phyloP scores from a whole-genome alignment of 352 stramenopile genomes.

The Phytopythium delawarense region DNA sequence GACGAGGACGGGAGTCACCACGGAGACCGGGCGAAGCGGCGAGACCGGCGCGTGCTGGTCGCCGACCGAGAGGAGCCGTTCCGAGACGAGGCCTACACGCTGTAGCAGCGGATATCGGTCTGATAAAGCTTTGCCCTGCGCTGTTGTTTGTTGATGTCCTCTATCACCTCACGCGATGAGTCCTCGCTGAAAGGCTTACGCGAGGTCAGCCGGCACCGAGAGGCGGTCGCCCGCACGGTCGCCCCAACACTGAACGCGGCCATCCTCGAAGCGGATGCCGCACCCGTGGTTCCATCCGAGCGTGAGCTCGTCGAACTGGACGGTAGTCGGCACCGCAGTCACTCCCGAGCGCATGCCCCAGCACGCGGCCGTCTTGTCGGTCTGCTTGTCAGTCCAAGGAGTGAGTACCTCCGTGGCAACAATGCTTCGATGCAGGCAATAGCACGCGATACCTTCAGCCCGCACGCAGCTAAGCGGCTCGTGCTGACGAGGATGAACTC shows the following conservation, averaged over 20 bases:
- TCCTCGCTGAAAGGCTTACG: not conserved
- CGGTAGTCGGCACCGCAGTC: slow-evolving; percentile 35
- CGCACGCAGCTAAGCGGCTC: slow-evolving; percentile 58
- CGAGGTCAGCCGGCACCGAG: slow-evolving; percentile 29
- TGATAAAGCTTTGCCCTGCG: not conserved
- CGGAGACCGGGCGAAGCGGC: not conserved
- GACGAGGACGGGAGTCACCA: not conserved
- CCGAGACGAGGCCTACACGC: slow-evolving; percentile 19
- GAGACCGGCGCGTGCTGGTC: slow-evolving; percentile 31
- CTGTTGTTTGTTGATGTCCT: not conserved
- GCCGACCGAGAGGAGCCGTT: slow-evolving; percentile 37
- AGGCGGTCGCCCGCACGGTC: slow-evolving; percentile 38
- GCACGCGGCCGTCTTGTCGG: slow-evolving; percentile 54
- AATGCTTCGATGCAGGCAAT: not conserved
- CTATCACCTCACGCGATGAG: not conserved
- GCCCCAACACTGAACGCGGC: slow-evolving; percentile 64
- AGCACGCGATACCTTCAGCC: slow-evolving; percentile 31
- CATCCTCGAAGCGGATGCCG: slow-evolving; percentile 61
- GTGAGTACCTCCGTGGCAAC: slow-evolving; percentile 7
- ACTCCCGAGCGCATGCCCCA: slow-evolving; percentile 73
- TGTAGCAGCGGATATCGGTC: not conserved
- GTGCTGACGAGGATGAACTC: slow-evolving; percentile 69
- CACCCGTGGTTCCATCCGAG: slow-evolving; percentile 75
- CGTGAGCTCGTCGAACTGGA: slow-evolving; percentile 66
- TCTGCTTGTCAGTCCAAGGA: slow-evolving; percentile 18